These are phyloP conservation scores for Podila epicladia DNA, from an alignment of 192 early-diverging fungal genomes.

Conservation along the genomic window DNA sequence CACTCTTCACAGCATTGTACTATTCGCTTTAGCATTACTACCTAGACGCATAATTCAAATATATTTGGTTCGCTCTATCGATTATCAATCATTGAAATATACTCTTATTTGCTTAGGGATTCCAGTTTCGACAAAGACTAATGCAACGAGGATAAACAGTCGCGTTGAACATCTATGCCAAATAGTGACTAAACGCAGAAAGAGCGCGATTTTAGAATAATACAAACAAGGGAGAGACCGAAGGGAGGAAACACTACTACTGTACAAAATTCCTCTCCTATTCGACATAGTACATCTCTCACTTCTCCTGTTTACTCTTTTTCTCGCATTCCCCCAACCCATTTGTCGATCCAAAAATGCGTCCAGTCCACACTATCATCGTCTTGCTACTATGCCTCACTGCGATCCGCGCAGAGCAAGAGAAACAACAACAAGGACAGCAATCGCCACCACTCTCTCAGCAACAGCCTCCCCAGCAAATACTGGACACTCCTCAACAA, in stretches of 20 bases:
- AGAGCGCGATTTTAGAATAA: not conserved
- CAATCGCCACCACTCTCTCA: not conserved
- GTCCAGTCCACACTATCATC: not conserved
- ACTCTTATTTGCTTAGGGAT: too few species aligned
- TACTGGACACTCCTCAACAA: not conserved
- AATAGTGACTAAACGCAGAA: too few species aligned
- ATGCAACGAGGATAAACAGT: too few species aligned
- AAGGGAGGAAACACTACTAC: too few species aligned
- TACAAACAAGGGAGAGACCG: not conserved
- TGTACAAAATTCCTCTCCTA: too few species aligned
- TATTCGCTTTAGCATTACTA: too few species aligned
- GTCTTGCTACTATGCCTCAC: not conserved
- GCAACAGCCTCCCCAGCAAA: not conserved
- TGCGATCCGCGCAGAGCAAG: not conserved
- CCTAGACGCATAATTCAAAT: too few species aligned
- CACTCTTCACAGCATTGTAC: constrained; percentile 2
- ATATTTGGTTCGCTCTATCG: not conserved
- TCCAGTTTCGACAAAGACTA: not conserved
- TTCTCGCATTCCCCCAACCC: not conserved
- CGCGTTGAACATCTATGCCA: too few species aligned
- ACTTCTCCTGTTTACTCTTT: not conserved
- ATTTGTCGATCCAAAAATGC: not conserved
- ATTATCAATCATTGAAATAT: not conserved
- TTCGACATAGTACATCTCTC: too few species aligned
- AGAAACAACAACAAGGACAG: not conserved